These are phyloP conservation scores for Pseudozyma sp. DNA, from an alignment of 1,284 basidiomycete species.

Conservation along the genomic window DNA sequence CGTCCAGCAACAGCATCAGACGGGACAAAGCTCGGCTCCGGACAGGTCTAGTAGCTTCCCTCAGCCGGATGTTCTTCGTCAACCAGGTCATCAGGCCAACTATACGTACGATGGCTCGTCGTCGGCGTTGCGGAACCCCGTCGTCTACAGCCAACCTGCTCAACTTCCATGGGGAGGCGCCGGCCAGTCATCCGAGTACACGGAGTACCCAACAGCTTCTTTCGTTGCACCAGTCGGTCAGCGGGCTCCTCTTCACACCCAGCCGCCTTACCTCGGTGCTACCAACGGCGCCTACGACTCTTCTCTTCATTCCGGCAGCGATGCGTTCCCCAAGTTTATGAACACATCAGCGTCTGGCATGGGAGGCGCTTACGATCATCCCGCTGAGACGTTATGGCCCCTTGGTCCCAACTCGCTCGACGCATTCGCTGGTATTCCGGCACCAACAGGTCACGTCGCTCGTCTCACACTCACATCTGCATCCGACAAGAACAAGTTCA, in stretches of 20 bases:
- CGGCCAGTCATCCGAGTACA: slow-evolving; percentile 18
- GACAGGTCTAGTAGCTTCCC: slow-evolving; percentile 27
- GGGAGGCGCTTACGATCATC: slow-evolving; percentile 25
- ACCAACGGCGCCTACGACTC: slow-evolving; percentile 25
- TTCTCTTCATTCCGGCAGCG: slow-evolving; percentile 16
- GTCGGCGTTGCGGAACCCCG: slow-evolving; percentile 32
- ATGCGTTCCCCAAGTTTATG: slow-evolving; percentile 25
- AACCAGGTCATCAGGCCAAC: slow-evolving; percentile 16
- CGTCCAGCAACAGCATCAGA: slow-evolving; percentile 22
- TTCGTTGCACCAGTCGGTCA: slow-evolving; percentile 29
- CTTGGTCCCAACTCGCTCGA: slow-evolving; percentile 42
- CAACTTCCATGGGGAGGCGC: slow-evolving; percentile 20
- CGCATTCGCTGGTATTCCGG: slow-evolving; percentile 42
- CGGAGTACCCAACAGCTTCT: slow-evolving; percentile 42
- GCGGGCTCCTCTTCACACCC: slow-evolving; percentile 15
- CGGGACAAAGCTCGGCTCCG: slow-evolving; percentile 7
- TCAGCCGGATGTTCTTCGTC: slow-evolving; percentile 25
- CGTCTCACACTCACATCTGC: slow-evolving; percentile 40
- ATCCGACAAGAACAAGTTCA: slow-evolving; percentile 33
- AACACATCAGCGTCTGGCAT: slow-evolving; percentile 13
- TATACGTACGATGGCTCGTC: slow-evolving; percentile 43
- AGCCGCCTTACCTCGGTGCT: slow-evolving; percentile 20
- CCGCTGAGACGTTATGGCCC: slow-evolving; percentile 39
- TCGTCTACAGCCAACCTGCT: slow-evolving; percentile 45
- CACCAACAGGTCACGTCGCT: slow-evolving; percentile 17